These are phyloP conservation scores for Aspergillus carlsbadensis DNA, from an alignment of 495 filamentous ascomycete genomes.

Conservation along the genomic window DNA sequence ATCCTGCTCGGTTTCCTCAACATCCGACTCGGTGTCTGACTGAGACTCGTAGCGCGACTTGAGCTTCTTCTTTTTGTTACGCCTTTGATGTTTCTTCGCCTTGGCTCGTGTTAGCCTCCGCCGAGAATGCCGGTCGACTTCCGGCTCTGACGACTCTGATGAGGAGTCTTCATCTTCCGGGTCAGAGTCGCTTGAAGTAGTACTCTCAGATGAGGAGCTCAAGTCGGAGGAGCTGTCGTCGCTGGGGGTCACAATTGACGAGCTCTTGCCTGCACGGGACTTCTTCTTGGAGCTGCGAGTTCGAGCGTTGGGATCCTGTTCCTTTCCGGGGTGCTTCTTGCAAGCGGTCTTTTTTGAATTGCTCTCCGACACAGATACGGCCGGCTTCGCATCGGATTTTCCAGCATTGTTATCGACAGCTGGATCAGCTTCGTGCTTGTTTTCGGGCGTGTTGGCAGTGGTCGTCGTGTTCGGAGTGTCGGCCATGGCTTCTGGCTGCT, in stretches of 20 bases:
- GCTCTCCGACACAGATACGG: conserved; percentile 22
- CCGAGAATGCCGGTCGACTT: conserved; percentile 29
- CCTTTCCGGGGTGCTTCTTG: conserved; percentile 39
- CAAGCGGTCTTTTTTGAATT: conserved; percentile 31
- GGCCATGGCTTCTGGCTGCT: conserved; percentile 25
- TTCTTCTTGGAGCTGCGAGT: conserved; percentile 33
- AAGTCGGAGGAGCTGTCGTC: conserved; percentile 28
- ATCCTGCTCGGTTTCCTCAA: conserved; percentile 27
- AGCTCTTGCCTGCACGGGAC: conserved; percentile 27
- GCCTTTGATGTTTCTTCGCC: conserved; percentile 42
- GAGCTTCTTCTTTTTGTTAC: conserved; percentile 42
- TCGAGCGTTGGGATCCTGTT: conserved; percentile 21
- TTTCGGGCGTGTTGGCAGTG: conserved; percentile 15
- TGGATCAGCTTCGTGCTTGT: conserved; percentile 33
- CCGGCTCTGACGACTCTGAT: conserved; percentile 34
- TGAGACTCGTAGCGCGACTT: conserved; percentile 33
- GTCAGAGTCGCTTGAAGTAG: conserved; percentile 25
- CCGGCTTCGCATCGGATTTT: conserved; percentile 29
- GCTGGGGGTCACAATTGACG: conserved; percentile 24
- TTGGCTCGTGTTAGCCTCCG: conserved; percentile 46
- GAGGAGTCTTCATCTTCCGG: conserved; percentile 29
- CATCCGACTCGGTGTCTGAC: conserved; percentile 32
- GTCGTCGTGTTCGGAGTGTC: conserved; percentile 22
- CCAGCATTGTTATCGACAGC: conserved; percentile 25
- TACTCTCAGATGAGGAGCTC: conserved; percentile 19